Conservation (phyloP, 495 filamentous ascomycete species). For the Mycothermus thermophilus region DNA sequence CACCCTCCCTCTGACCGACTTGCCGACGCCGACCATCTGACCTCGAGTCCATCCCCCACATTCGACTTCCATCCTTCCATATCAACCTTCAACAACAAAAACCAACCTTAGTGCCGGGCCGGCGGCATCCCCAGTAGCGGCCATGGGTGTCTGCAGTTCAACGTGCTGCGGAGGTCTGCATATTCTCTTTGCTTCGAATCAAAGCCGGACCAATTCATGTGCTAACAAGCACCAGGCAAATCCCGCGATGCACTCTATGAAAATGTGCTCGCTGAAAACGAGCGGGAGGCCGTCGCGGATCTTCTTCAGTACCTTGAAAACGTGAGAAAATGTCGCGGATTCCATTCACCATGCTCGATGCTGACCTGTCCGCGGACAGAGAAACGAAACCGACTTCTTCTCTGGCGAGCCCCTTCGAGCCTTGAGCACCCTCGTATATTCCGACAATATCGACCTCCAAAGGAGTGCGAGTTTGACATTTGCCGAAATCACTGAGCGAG, state of each 20-base stretch:
- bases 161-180: conserved; percentile 27
- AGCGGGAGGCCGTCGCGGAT: conserved; percentile 94
- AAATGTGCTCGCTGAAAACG: conserved; percentile 86
- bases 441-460: conserved; percentile 96
- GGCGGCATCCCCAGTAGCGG: conserved; percentile 13
- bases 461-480: conserved; percentile 96
- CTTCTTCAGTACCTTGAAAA: conserved; percentile 92
- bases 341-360: conserved; percentile 1
- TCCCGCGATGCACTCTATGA: conserved; percentile 91
- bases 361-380: conserved; percentile 35
- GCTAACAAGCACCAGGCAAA: conserved; percentile 42
- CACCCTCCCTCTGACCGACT: too few relatives aligned
- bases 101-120: too few relatives aligned
- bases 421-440: conserved; percentile 89
- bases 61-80: too few relatives aligned
- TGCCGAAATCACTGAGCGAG: conserved; percentile 96
- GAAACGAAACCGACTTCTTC: conserved; percentile 95
- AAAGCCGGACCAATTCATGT: background rate
- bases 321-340: conserved; percentile 35
- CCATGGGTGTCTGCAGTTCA: conserved; percentile 30
- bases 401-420: conserved; percentile 90
- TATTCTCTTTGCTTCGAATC: background rate
- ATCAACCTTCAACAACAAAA: too few relatives aligned
- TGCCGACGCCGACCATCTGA: too few relatives aligned
- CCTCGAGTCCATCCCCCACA: too few relatives aligned